A percentile compares a stretch with the other conserved stretches of the same genome.
Conservation (phyloP, 148 eudicot genomes). For the Rhododendron ovatum region DNA sequence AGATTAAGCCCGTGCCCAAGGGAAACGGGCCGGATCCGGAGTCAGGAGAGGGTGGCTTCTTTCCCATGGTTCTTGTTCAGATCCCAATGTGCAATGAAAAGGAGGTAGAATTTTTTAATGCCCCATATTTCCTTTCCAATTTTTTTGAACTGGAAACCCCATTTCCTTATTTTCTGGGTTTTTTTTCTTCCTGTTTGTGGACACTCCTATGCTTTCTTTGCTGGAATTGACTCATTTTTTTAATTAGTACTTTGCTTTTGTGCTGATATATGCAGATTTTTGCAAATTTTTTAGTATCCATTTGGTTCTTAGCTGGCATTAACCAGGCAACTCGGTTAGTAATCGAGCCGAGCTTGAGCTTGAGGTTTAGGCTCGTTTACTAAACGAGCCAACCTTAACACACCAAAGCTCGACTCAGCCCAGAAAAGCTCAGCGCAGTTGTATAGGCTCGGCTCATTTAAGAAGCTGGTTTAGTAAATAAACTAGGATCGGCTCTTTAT, state of each 20-base stretch:
- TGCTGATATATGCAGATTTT: background rate
- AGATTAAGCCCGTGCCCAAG: conserved; percentile 65
- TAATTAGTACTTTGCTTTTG: background rate
- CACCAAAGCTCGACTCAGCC: too few relatives aligned
- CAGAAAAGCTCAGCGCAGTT: too few relatives aligned
- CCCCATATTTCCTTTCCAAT: background rate
- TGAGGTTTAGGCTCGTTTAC: too few relatives aligned
- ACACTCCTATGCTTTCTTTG: too few relatives aligned
- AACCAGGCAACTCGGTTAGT: too few relatives aligned
- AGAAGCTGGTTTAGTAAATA: too few relatives aligned
- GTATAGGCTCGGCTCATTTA: too few relatives aligned
- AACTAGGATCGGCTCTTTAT: too few relatives aligned
- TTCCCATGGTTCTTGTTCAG: conserved; percentile 97
- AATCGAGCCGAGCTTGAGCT: too few relatives aligned
- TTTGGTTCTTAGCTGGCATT: background rate
- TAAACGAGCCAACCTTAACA: too few relatives aligned
- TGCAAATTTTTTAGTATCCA: background rate
- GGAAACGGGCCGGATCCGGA: conserved; percentile 48
- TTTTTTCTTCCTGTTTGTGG: too few relatives aligned
- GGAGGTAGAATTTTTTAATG: conserved; percentile 48
- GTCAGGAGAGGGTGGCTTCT: conserved; percentile 63
- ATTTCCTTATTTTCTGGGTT: background rate
- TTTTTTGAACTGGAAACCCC: background rate
- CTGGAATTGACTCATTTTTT: background rate
- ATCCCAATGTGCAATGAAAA: conserved; percentile 98